Base-by-base conservation (phyloP, 176 grass and related monocot species). In the Oryza punctata region DNA sequence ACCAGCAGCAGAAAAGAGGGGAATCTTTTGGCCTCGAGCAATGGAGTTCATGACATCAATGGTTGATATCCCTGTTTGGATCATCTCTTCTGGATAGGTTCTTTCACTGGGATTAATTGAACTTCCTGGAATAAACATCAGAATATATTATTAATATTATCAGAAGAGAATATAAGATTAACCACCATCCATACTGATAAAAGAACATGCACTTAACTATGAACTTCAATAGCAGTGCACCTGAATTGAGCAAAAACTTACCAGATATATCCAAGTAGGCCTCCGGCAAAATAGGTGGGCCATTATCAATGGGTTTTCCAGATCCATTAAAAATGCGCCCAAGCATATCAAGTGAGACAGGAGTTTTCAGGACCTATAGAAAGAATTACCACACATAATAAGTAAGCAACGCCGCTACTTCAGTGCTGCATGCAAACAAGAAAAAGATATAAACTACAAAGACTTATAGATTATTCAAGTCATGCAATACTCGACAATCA, bases 1-100 rank as follows among this genome's bases (percentile, higher is more conserved):
- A 41, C 97, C 97, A 87, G 93, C 91, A 86, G 97, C 97, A 90
- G 97, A 99, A 88, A 99, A 99, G 29, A 99, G 89, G 12, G 97
- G 97, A 88, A 99, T 99, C 75, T 99, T 99, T 84, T 99, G 97
- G 14, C 97, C 97, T 87, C 97, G 83, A 87, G 97, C 97, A 91
- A 99, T 99, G 41, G 97, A 99, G 78, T 99, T 99, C 97, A 99
- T 99, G 81, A 99, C 97, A 85, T 99, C 97, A 63, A 99, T 99
- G 73, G 97, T 99, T 43, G 97, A 99, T 85, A 99, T 99, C 30
- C 97, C 97, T 44, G 97, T 99, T 83, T 99, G 97, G 64, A 99
- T 99, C 97, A 99, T 99, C 88, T 99, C 97, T 90, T 99, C 97
- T 61, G 97, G 97, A 77, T 99, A 99, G 54, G 97, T 99, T 89